phyloP scores from a whole-genome alignment of 352 stramenopile genomes.

The Aphanomyces astaci region DNA sequence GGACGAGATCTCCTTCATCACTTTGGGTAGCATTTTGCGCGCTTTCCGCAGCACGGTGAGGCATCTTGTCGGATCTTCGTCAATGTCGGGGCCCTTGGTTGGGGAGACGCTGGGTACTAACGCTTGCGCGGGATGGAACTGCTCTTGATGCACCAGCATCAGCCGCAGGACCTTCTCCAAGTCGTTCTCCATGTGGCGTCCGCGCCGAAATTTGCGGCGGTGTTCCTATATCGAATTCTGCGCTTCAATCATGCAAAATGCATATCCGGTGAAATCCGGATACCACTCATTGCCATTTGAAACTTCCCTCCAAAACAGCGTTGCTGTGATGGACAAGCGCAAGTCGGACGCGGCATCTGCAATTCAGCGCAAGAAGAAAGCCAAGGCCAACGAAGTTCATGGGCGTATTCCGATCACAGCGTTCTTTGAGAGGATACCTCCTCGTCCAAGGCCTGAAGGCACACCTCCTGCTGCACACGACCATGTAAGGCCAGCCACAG shows the following conservation, averaged over 20 bases:
- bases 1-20: slow-evolving; percentile 46
- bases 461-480: neutral
- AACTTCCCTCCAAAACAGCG: slow-evolving; percentile 5
- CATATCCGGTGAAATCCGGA: neutral
- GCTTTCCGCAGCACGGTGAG: slow-evolving; percentile 55
- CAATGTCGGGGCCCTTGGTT: neutral
- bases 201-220: neutral
- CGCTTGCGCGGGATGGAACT: neutral
- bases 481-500: neutral
- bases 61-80: slow-evolving; percentile 34
- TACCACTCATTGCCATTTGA: neutral
- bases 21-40: slow-evolving; percentile 54
- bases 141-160: slow-evolving; percentile 20
- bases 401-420: slow-evolving; percentile 12
- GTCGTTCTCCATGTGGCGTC: slow-evolving; percentile 14
- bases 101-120: neutral
- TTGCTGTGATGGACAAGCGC: slow-evolving; percentile 14
- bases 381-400: neutral
- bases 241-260: neutral
- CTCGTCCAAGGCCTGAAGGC: neutral
- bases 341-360: neutral
- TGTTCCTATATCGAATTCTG: neutral
- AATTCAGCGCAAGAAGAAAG: neutral
- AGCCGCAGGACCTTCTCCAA: slow-evolving; percentile 20
- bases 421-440: slow-evolving; percentile 14